Percentiles rank a stretch among this genome's conserved stretches.
Evolutionary conservation across 805 yeast species (phyloP).

Genomic region (Saccharomycopsis capsularis): DNA sequence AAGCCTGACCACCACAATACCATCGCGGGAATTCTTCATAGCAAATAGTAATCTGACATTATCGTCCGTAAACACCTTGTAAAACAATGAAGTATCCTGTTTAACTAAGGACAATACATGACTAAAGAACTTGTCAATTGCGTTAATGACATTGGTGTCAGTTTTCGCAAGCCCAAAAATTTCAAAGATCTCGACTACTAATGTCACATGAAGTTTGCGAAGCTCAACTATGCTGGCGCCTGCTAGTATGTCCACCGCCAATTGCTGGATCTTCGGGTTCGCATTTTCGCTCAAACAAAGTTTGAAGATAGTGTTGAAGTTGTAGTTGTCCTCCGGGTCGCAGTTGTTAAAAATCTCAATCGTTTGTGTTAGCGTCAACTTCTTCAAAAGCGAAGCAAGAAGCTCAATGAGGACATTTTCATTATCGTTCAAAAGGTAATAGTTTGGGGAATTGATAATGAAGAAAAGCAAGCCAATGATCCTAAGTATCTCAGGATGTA

Average conservation of each 20-base stretch:
- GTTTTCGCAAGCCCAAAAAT: background rate
- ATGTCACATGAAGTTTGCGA: background rate
- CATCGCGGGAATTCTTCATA: background rate
- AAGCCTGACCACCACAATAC: background rate
- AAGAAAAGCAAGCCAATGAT: constrained; percentile 1
- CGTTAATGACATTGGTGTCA: constrained; percentile 1
- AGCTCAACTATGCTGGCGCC: constrained; percentile 1
- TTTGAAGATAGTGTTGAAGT: background rate
- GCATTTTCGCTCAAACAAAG: constrained; percentile 1
- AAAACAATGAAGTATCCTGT: background rate
- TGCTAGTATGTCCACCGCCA: constrained; percentile 5
- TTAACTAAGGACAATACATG: constrained; percentile 3
- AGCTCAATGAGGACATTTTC: constrained; percentile 4
- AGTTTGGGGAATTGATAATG: constrained; percentile 2
- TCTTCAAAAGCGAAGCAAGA: background rate
- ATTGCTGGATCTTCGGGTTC: constrained; percentile 8
- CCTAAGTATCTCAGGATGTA: background rate
- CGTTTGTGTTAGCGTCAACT: constrained; percentile 4
- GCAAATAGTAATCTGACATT: background rate
- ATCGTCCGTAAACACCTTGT: background rate
- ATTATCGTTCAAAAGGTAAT: background rate
- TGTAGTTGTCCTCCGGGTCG: background rate
- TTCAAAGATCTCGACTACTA: background rate
- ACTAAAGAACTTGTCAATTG: constrained; percentile 10
- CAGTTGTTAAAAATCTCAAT: background rate